These are phyloP conservation scores for Cladophialophora carrionii DNA, from an alignment of 2,329 filamentous ascomycete genomes.

Conservation along the genomic window DNA sequence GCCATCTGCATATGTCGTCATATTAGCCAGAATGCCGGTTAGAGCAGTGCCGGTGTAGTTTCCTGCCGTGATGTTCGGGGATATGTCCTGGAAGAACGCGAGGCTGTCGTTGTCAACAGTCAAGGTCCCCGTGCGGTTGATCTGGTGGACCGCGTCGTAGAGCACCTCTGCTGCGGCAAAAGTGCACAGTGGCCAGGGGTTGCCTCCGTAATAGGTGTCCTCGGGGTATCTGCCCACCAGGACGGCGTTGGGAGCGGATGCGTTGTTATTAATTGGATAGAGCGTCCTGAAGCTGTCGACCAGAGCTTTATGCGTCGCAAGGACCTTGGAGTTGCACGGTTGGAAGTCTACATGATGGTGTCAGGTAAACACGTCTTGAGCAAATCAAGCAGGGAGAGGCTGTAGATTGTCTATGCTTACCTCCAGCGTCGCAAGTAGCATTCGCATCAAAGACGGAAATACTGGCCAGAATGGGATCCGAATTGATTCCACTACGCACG, in stretches of 20 bases:
- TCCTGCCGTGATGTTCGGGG: slow-evolving; percentile 60
- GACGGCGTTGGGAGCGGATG: slow-evolving; percentile 61
- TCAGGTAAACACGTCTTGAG: not conserved
- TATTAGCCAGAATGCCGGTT: slow-evolving; percentile 57
- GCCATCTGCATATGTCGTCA: slow-evolving; percentile 64
- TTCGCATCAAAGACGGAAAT: slow-evolving; percentile 72
- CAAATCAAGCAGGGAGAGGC: not conserved
- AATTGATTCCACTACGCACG: slow-evolving; percentile 69
- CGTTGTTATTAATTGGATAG: slow-evolving; percentile 71
- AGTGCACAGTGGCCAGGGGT: slow-evolving; percentile 78
- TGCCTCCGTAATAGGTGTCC: slow-evolving; percentile 74
- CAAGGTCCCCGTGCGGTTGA: slow-evolving; percentile 66
- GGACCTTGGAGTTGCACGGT: slow-evolving; percentile 68
- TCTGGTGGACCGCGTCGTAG: slow-evolving; percentile 73
- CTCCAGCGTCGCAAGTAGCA: slow-evolving; percentile 65
- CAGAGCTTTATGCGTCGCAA: slow-evolving; percentile 75
- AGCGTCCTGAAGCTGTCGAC: slow-evolving; percentile 74
- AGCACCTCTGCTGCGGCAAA: slow-evolving; percentile 77
- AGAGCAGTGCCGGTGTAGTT: slow-evolving; percentile 62
- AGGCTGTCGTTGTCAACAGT: slow-evolving; percentile 67
- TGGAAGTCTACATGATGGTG: slow-evolving; percentile 54
- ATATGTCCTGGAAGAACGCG: slow-evolving; percentile 70
- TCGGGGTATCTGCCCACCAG: slow-evolving; percentile 70
- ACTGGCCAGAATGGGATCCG: slow-evolving; percentile 68
- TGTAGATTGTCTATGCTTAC: slow-evolving; percentile 40